Base-by-base conservation (phyloP, 176 grass and related monocot genomes). In the Elaeis guineensis region DNA sequence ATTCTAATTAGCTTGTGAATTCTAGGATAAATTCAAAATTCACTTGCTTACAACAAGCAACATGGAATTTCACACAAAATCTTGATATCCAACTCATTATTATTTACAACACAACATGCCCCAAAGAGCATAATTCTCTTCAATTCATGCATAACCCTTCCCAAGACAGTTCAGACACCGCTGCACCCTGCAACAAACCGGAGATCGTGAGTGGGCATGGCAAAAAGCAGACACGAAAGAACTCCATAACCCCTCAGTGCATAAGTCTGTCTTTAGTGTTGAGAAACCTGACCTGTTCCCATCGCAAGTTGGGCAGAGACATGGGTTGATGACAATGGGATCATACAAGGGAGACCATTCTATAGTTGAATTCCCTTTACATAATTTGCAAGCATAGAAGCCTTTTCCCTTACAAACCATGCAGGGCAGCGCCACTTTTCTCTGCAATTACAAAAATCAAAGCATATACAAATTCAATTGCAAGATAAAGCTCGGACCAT, bases 271-370 rank as follows among this genome's bases (percentile, higher is more conserved):
- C 15, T 64, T 58, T 71, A 19, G 49, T 65, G 28, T 18, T 51
- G 44, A 53, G 28, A 72, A 26, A 24, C 16, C 32, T 51, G 67
- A 91, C 93, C 76, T 88, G 35, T 80, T 83, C 23, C 87, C 93
- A 0, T 97, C 87, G 25, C 93, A 97, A 52, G 93, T 89, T 57
- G 93, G 87, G 78, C 93, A 98, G n/a, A 98, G 67, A 67, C 87
- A 98, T 3, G 80, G 84, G 59, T 83, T 98, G 58, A 98, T 64
- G 70, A 88, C 75, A 59, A 98, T 80, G 29, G 93, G 93, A 65
- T 86, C 93, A 67, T 85, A 73, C 49, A 98, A 80, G 48, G 87
- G 84, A 17, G 93, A 92, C 93, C 93, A 98, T 32, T 85, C 73
- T 56, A 98, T 73, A 28, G 87, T 81, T 20, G 81, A 58, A 64